phyloP scores from a whole-genome alignment of 2,329 filamentous ascomycete species.

The Penicillium sp. region DNA sequence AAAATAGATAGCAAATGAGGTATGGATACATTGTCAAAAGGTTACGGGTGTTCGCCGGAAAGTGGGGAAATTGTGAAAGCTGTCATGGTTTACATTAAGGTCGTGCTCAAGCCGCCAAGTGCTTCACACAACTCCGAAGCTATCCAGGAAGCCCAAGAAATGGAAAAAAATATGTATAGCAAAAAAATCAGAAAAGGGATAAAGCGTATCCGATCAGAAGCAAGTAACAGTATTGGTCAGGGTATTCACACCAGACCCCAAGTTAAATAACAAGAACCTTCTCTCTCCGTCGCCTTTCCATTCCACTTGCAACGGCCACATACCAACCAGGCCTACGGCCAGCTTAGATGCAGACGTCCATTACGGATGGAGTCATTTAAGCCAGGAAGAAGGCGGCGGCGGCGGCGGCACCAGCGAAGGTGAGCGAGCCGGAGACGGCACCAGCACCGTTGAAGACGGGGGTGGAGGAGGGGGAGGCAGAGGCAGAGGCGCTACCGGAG shows the following conservation, averaged over 20 bases:
- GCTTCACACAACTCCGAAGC: conserved; percentile 30
- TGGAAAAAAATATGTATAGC: conserved; percentile 23
- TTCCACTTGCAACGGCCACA: neutral
- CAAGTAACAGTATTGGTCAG: conserved; percentile 24
- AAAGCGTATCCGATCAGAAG: conserved; percentile 26
- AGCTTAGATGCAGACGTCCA: conserved; percentile 9
- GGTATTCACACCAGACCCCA: conserved; percentile 18
- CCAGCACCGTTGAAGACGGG: conserved; percentile 29
- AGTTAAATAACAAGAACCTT: conserved; percentile 24
- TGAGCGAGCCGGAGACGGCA: conserved; percentile 29
- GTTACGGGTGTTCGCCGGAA: conserved; percentile 21
- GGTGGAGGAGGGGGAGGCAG: conserved; percentile 13
- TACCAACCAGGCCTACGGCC: conserved; percentile 1
- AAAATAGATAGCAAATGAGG: conserved; percentile 5
- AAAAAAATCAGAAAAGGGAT: conserved; percentile 18
- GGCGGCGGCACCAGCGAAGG: conserved; percentile 31
- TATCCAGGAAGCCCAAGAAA: conserved; percentile 29
- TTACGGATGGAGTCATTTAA: conserved; percentile 27
- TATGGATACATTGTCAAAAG: conserved; percentile 20
- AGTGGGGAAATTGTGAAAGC: conserved; percentile 22
- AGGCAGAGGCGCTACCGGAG: conserved; percentile 2
- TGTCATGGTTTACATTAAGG: conserved; percentile 32
- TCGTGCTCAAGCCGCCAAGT: conserved; percentile 29
- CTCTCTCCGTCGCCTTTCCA: conserved; percentile 8
- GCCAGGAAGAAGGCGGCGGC: conserved; percentile 33